phyloP scores from a whole-genome alignment of 1,284 basidiomycete genomes.

The Trichosporon sp. region DNA sequence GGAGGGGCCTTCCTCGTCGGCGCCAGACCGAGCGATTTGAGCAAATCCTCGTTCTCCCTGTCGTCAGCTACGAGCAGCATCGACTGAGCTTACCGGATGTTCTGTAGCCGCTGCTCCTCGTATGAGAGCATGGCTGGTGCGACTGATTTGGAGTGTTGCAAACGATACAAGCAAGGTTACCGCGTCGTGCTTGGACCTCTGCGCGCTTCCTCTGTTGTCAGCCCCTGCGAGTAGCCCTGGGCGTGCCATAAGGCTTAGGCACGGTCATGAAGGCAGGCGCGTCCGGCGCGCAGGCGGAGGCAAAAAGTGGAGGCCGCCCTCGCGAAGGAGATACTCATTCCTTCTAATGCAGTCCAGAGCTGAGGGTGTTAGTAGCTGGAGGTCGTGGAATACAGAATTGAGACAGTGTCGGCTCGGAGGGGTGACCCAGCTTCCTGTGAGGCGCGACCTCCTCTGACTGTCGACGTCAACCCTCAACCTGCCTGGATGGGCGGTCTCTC shows the following conservation, averaged over 20 bases:
- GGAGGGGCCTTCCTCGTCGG: slow-evolving; percentile 17
- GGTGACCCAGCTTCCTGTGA: too few species aligned
- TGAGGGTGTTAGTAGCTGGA: too few species aligned
- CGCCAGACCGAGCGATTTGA: slow-evolving; percentile 42
- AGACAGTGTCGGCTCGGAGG: too few species aligned
- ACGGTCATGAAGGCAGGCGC: slow-evolving; percentile 4
- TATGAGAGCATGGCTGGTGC: slow-evolving; percentile 26
- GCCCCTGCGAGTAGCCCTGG: background rate
- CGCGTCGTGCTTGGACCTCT: background rate
- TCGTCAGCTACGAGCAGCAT: background rate
- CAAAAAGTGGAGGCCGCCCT: background rate
- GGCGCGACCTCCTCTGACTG: too few species aligned
- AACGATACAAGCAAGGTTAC: background rate
- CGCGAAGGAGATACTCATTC: too few species aligned
- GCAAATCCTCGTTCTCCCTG: slow-evolving; percentile 46
- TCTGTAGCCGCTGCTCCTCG: slow-evolving; percentile 38
- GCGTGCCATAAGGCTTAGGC: background rate
- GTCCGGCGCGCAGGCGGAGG: slow-evolving; percentile 2
- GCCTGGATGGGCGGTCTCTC: too few species aligned
- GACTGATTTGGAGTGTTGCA: background rate
- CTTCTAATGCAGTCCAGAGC: too few species aligned
- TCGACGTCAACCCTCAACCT: too few species aligned
- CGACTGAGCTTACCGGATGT: slow-evolving; percentile 37
- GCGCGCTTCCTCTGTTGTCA: background rate
- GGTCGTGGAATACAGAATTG: too few species aligned